A percentile compares a stretch with the other conserved stretches of the same genome.
These are phyloP conservation scores for Fusarium tjaetaba DNA, from an alignment of 2,329 filamentous ascomycete species.

Conservation along the genomic window DNA sequence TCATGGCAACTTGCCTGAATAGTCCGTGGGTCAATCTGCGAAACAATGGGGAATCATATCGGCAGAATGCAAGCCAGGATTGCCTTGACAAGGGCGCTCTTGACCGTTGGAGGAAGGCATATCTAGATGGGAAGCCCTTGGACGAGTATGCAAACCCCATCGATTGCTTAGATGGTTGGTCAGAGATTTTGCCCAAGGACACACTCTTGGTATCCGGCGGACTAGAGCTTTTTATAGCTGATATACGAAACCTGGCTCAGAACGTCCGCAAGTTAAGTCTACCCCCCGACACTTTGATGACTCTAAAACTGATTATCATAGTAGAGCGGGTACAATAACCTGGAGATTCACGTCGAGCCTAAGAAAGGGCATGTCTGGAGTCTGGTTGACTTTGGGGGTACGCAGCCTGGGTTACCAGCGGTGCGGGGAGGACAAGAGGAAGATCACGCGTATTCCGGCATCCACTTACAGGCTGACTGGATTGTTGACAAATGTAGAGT, in stretches of 20 bases:
- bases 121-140: neutral
- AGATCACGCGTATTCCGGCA: neutral
- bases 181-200: neutral
- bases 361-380: neutral
- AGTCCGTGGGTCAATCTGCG: neutral
- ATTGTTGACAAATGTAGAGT: neutral
- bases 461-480: neutral
- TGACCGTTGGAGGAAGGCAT: neutral
- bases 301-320: neutral
- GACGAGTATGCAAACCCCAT: neutral
- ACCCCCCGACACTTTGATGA: neutral
- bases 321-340: neutral
- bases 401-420: neutral
- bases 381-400: neutral
- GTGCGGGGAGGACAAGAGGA: fast-evolving
- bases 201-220: neutral
- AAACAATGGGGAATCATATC: neutral
- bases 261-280: neutral
- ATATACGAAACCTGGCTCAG: neutral
- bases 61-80: neutral
- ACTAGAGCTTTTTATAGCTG: neutral
- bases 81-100: neutral
- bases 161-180: neutral
- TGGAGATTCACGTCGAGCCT: fast-evolving
- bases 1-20: neutral